Evolutionary conservation across 768 basidiomycete genomes (phyloP).

Genomic region (Cyclocybe aegerita): DNA sequence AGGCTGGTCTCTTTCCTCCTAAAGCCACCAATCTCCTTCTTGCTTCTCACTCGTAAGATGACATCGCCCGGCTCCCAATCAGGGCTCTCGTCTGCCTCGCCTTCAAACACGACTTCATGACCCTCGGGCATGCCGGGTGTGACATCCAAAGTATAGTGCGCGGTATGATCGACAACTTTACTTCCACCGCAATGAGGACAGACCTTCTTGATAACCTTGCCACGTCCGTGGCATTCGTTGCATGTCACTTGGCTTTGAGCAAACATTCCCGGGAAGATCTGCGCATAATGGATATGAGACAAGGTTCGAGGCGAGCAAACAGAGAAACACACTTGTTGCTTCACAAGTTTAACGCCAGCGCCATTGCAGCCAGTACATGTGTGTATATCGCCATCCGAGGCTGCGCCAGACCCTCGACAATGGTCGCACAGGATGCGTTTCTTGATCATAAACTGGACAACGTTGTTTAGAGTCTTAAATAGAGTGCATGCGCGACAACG

Average conservation of each 20-base stretch:
- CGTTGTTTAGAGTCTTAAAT: slow-evolving; percentile 5
- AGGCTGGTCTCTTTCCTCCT: slow-evolving; percentile 86
- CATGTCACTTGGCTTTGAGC: slow-evolving; percentile 84
- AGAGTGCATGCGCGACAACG: slow-evolving; percentile 11
- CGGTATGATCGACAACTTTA: slow-evolving; percentile 80
- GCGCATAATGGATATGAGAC: neutral
- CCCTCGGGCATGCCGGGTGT: slow-evolving; percentile 90
- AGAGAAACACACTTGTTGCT: slow-evolving; percentile 60
- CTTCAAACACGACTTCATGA: slow-evolving; percentile 89
- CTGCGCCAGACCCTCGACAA: slow-evolving; percentile 94
- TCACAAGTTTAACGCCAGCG: slow-evolving; percentile 77
- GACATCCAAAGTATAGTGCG: slow-evolving; percentile 84
- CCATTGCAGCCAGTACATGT: slow-evolving; percentile 85
- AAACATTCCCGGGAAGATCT: slow-evolving; percentile 96
- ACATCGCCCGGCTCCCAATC: slow-evolving; percentile 98
- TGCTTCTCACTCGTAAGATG: slow-evolving; percentile 79
- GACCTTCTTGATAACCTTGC: slow-evolving; percentile 69
- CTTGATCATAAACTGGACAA: slow-evolving; percentile 80
- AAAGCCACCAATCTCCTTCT: slow-evolving; percentile 78
- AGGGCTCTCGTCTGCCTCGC: slow-evolving; percentile 94
- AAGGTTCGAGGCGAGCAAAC: neutral
- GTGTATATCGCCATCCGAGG: slow-evolving; percentile 84
- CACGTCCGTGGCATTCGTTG: slow-evolving; percentile 83
- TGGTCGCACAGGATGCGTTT: slow-evolving; percentile 95
- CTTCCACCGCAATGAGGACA: slow-evolving; percentile 84